Conservation (phyloP, 1,284 basidiomycete genomes). For the Leccinum subrobustum region DNA sequence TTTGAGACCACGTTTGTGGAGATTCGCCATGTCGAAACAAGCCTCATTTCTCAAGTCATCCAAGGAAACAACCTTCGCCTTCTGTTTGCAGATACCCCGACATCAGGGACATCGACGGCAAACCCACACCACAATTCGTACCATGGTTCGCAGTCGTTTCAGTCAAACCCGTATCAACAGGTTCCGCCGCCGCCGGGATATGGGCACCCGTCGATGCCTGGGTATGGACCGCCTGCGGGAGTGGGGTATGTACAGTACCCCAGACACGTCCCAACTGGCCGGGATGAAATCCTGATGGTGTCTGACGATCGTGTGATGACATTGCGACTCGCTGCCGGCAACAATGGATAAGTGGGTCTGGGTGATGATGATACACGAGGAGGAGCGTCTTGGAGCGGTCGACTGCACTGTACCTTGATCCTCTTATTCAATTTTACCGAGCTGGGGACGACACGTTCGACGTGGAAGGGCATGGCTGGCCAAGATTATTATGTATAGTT, state of each 20-base stretch:
- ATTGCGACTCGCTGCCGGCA: conserved; percentile 40
- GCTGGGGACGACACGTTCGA: conserved; percentile 11
- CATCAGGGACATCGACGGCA: conserved; percentile 64
- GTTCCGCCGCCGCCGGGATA: conserved; percentile 22
- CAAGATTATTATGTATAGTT: conserved; percentile 24
- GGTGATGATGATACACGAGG: background rate
- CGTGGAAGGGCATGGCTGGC: background rate
- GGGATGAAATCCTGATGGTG: conserved; percentile 79
- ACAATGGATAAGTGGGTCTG: conserved; percentile 16
- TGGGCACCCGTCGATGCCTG: conserved; percentile 38
- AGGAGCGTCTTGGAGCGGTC: background rate
- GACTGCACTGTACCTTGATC: conserved; percentile 12
- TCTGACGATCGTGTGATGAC: conserved; percentile 78
- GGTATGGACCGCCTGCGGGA: conserved; percentile 40
- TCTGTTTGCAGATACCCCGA: conserved; percentile 92
- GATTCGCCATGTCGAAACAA: conserved; percentile 93
- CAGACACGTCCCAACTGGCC: conserved; percentile 48
- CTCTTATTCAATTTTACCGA: conserved; percentile 18
- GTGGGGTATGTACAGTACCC: conserved; percentile 39
- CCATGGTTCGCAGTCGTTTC: conserved; percentile 33
- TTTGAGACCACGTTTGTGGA: conserved; percentile 98
- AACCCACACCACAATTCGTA: conserved; percentile 35
- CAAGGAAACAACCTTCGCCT: conserved; percentile 88
- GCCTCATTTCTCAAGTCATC: conserved; percentile 92
- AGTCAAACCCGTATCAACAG: conserved; percentile 38